Base-by-base conservation (phyloP, 1,139 yeast species). In the Sugiyamaella novakii region DNA sequence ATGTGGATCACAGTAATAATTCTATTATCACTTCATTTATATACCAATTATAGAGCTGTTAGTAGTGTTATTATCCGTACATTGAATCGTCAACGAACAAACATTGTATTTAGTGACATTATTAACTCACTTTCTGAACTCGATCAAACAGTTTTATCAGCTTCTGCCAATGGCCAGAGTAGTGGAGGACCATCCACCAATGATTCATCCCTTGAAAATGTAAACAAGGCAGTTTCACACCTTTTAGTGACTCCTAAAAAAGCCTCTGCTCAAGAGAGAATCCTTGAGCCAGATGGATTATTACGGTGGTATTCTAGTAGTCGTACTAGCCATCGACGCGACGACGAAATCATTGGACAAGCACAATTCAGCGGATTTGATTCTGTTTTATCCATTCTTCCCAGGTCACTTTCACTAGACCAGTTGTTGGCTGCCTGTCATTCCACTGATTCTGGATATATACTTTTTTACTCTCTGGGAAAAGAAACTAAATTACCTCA, bases 1-100 rank as follows among this genome's bases (percentile, higher is more conserved):
- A 63, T 65, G 59, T 68, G 71, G 70, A 19, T 55, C 3, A 55
- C 63, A 3, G 56, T 69, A 30, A 11, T 57, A 5, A 2, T 55
- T 2, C 59, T 69, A 37, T 52, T 68, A 38, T 37, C 59, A 6
- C 27, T 68, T 7, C 73, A 69, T 49, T 48, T 69, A 42, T 63
- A 59, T 58, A 67, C 73, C 6, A 69, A 69, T 50, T 68, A 68
- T 49, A 59, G 55, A 29, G 73, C 73, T 4, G 73, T 69, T 12
- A 47, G 59, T 18, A 56, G 62, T 25, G 73, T 69, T 15, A 64
- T 68, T 5, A 58, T 67, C 52, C 52, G 60, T 15, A 59, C 63
- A 3, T 47, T 69, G 46, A 69, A 69, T 50, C 60, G 71, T 1
- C 73, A 69, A 48, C 55, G 73, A 11, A 40, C 71, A 6, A 65